Conservation (phyloP, 768 basidiomycete genomes). For the Hygrophorus pudorinus region DNA sequence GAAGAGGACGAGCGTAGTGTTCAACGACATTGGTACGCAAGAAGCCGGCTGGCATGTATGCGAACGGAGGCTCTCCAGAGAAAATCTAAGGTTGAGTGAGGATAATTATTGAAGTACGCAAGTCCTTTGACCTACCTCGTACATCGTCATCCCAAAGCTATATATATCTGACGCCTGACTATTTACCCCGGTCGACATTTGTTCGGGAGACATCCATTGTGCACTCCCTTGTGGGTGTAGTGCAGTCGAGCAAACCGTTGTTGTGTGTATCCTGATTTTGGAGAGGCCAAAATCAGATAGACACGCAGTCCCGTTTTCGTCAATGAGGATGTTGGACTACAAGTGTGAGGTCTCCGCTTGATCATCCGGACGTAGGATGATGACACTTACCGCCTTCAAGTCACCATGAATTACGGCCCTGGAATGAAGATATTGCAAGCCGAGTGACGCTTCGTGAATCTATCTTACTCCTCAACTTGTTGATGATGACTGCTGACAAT, state of each 20-base stretch:
- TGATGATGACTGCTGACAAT: background rate
- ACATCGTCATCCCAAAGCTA: too few species aligned
- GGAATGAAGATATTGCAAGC: background rate
- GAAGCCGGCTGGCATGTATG: background rate
- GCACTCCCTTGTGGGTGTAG: background rate
- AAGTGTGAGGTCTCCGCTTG: background rate
- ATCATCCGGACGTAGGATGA: background rate
- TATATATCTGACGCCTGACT: background rate
- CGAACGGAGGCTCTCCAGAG: background rate
- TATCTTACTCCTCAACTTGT: too few species aligned
- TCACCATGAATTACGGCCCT: conserved; percentile 25
- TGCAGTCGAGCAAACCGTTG: background rate
- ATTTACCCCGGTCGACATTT: background rate
- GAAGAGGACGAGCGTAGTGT: background rate
- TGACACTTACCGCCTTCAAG: conserved; percentile 27
- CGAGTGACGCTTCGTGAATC: background rate
- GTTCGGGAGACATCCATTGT: conserved; percentile 1
- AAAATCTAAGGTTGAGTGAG: background rate
- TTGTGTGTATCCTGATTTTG: conserved; percentile 14
- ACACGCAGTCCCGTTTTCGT: conserved; percentile 29
- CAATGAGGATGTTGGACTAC: conserved; percentile 38
- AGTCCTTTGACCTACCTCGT: conserved; percentile 2
- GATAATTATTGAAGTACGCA: background rate
- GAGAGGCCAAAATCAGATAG: conserved; percentile 41
- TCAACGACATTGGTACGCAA: background rate